A percentile compares a stretch with the other conserved stretches of the same genome.
Conservation (phyloP, 2,329 filamentous ascomycete genomes). For the Colletotrichum lini region DNA sequence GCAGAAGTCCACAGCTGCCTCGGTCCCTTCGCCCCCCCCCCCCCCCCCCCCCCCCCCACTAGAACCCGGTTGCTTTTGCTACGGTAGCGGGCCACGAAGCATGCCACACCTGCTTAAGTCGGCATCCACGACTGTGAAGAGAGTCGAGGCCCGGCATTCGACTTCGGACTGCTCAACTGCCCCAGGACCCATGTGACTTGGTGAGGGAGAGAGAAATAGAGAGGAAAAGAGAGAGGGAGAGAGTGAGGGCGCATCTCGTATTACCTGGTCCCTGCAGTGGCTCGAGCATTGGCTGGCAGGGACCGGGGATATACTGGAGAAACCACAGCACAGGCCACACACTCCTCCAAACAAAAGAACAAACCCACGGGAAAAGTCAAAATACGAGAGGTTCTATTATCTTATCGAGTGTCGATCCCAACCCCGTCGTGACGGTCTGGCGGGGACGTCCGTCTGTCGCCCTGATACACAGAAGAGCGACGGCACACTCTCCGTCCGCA, state of each 20-base stretch:
- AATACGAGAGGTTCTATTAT: constrained; percentile 37
- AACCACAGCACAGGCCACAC: constrained; percentile 24
- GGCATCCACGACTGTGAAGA: constrained; percentile 19
- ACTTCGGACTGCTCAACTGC: constrained; percentile 27
- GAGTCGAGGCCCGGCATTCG: constrained; percentile 34
- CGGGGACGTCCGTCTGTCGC: constrained; percentile 11
- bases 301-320: constrained; percentile 31
- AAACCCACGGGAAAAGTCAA: constrained; percentile 8
- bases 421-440: constrained; percentile 26
- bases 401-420: neutral
- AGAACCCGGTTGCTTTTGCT: neutral
- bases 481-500: constrained; percentile 23
- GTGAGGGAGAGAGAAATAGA: neutral
- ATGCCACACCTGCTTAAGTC: constrained; percentile 1
- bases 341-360: constrained; percentile 17
- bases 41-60: too few species aligned
- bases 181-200: neutral
- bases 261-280: constrained; percentile 36
- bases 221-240: too few species aligned
- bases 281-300: constrained; percentile 31
- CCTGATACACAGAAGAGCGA: constrained; percentile 30
- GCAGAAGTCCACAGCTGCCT: constrained; percentile 13
- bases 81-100: constrained; percentile 33
- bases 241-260: constrained; percentile 28
- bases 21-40: constrained; percentile 13